Conservation (phyloP, 1,284 basidiomycete species). For the Golubevia sp. region DNA sequence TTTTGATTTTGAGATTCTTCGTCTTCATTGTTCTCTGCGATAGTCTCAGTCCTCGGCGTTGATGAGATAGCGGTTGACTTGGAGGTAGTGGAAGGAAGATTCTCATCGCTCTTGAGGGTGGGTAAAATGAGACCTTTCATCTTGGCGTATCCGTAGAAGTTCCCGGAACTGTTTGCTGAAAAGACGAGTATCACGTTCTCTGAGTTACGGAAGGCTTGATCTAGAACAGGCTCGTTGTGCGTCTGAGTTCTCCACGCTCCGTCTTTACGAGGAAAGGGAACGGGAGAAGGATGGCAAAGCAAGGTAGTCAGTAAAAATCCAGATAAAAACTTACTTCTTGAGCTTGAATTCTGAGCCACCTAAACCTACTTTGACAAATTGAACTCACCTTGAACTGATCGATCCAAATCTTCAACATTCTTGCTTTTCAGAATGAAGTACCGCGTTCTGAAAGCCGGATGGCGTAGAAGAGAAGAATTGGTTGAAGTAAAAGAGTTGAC, state of each 20-base stretch:
- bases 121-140: conserved; percentile 48
- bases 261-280: conserved; percentile 62
- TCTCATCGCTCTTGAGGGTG: neutral
- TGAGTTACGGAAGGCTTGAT: conserved; percentile 87
- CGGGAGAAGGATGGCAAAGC: conserved; percentile 1
- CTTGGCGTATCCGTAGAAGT: conserved; percentile 58
- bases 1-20: neutral
- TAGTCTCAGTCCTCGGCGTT: neutral
- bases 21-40: neutral
- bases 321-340: conserved; percentile 2
- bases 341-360: no score
- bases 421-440: conserved; percentile 89
- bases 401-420: conserved; percentile 36
- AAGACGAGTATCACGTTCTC: conserved; percentile 85
- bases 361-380: no score
- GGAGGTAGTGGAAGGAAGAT: neutral
- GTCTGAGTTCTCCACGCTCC: conserved; percentile 89
- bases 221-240: conserved; percentile 77
- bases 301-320: neutral
- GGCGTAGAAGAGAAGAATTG: conserved; percentile 71
- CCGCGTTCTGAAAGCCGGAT: conserved; percentile 77
- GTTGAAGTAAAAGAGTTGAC: conserved; percentile 48
- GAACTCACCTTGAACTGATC: conserved; percentile 68
- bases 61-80: neutral
- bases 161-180: conserved; percentile 84